Base-by-base conservation (phyloP, 306 rosid species). In the Rubus parviflorus region DNA sequence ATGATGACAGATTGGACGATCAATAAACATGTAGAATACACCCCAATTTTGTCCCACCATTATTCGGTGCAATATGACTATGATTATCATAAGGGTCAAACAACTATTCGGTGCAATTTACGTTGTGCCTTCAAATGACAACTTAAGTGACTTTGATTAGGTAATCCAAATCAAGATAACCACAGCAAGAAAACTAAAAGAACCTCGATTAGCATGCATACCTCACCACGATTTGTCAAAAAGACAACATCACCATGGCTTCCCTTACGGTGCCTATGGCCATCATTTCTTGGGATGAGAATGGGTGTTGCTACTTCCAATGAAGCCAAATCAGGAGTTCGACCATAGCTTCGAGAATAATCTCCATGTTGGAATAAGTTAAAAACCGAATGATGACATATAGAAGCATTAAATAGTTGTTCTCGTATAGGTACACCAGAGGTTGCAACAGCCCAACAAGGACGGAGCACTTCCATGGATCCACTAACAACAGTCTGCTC, bases 371-470 rank as follows among this genome's bases (percentile, higher is more conserved):
- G 99, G 82, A 96, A 88, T 54, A 92, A 81, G 93, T 91, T 92
- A 75, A 93, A 91, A 74, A 88, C 91, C 80, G 85, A 73, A 79
- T 87, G 90, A 72, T 92, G 98, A 86, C 99, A 96, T 82, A 96
- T 92, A 64, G 99, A 92, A 74, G 92, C 99, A 72, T 96, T 96
- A 73, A 96, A 96, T 49, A 96, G 91, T 83, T 96, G 98, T 76
- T 96, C 99, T 74, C 94, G 88, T 58, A 93, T 81, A 12, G 97
- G 99, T 62, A 96, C 97, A 66, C 99, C 99, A 66, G 99, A 96
- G 42, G 99, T 91, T 72, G 99, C 99, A 78, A 96, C 90, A 68
- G 99, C 99, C 98, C 97, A 96, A 86, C 99, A 96, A 38, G 99
- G 99, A 52, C 95, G 92, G 8, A 96, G 86, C 74, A 92, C 97